phyloP scores from a whole-genome alignment of 768 basidiomycete species.

The Agrocybe pediades region DNA sequence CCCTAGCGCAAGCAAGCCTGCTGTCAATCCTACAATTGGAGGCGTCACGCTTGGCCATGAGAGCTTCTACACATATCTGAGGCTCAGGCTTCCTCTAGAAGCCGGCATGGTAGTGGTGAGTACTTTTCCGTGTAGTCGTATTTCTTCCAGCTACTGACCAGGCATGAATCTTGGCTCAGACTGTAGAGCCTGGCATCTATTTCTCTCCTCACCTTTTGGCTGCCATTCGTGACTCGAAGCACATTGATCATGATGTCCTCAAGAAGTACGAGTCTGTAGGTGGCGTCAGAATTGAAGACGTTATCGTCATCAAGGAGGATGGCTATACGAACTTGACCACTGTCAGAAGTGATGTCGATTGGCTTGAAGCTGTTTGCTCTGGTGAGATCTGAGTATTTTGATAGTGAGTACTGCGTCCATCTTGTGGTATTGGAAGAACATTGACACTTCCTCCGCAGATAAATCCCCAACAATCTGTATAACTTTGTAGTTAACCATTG shows the following conservation, averaged over 20 bases:
- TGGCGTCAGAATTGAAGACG: slow-evolving; percentile 94
- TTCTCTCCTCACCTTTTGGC: slow-evolving; percentile 81
- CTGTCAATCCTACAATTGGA: slow-evolving; percentile 50
- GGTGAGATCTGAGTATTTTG: slow-evolving; percentile 43
- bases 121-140: slow-evolving; percentile 16
- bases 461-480: too few species aligned
- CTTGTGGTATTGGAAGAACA: too few species aligned
- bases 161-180: slow-evolving; percentile 41
- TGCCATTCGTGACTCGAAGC: slow-evolving; percentile 58
- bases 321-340: slow-evolving; percentile 87
- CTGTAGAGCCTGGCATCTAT: slow-evolving; percentile 90
- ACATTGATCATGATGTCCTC: slow-evolving; percentile 72
- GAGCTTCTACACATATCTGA: slow-evolving; percentile 77
- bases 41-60: slow-evolving; percentile 46
- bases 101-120: slow-evolving; percentile 85
- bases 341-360: slow-evolving; percentile 78
- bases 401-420: too few species aligned
- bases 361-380: slow-evolving; percentile 83
- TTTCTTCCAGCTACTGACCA: slow-evolving; percentile 3
- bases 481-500: too few species aligned
- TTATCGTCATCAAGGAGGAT: slow-evolving; percentile 71
- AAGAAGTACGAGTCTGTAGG: slow-evolving; percentile 79
- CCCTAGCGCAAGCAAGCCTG: slow-evolving; percentile 79
- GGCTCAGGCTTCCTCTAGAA: slow-evolving; percentile 74
- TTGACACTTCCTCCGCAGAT: too few species aligned